Base-by-base conservation (phyloP, 2,329 filamentous ascomycete species). In the Arthroderma sp. region DNA sequence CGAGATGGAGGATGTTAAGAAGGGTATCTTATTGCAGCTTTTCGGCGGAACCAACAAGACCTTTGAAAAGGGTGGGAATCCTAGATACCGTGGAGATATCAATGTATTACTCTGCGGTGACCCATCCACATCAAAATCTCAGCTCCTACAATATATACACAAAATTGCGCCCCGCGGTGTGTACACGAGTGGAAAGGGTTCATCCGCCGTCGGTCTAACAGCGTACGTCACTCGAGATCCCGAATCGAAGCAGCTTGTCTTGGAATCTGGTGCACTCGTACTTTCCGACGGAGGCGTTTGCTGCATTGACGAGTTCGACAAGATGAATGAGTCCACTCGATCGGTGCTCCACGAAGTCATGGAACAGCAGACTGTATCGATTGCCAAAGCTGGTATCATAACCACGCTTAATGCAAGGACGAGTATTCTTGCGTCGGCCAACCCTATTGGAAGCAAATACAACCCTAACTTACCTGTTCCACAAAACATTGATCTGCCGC, bases 1-100 rank as follows among this genome's bases (percentile, higher is more conserved):
- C 68, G 91, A 98, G 65, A 84, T 94, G 80, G 91, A 98, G 54
- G 91, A 98, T 57, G 87, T 96, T 40, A 98, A 98, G 73, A 98
- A 98, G 68, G 91, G 91, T 7, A 95, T 98, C 50, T 72, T 98
- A 7, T 78, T 98, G 3, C 91, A 98, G 59, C 77, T 98, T 36
- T 98, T 98, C 60, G 89, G 91, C 33, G 91, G 91, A 46, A 94
- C 91, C 31, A 98, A 98, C 71, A 98, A 98, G 68, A 86, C 85
- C 1, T 98, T 98, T 63, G 78, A 94, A 48, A 96, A 95, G 65
- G 91, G 91, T 45, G 91, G 88, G 47, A 94, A 85, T 58, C 91
- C 91, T 5, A 88, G 83, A 56, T 98, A 98, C 63, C 79, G 91
- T 69, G 91, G 91, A 50, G 91, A 98, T 64, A 95, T 98, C 69